Conservation (phyloP, 257 asterid genomes). For the Nicotiana obtusifolia region DNA sequence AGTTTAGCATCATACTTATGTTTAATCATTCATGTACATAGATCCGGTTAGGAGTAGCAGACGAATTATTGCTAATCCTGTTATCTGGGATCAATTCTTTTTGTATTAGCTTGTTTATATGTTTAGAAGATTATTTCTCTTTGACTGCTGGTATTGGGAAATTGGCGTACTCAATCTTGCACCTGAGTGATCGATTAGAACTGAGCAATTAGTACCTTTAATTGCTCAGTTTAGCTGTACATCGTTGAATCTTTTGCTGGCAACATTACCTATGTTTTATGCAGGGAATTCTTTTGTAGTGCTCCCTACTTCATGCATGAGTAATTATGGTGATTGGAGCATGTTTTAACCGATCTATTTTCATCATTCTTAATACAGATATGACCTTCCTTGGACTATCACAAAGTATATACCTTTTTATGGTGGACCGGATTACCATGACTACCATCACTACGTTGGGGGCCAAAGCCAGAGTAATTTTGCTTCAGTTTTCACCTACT, state of each 20-base stretch:
- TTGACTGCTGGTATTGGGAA: not conserved
- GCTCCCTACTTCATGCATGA: not conserved
- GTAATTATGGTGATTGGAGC: not conserved
- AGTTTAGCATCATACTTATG: not conserved
- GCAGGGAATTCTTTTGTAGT: not conserved
- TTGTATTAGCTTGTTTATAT: not conserved
- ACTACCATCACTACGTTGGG: constrained; percentile 98
- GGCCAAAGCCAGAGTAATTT: constrained; percentile 96
- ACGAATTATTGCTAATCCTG: not conserved
- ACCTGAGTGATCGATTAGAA: not conserved
- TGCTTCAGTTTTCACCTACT: constrained; percentile 96
- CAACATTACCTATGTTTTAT: not conserved
- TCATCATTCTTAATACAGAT: constrained; percentile 36
- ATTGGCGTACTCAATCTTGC: not conserved
- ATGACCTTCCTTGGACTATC: constrained; percentile 89
- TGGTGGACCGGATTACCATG: constrained; percentile 97
- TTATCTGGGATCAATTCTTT: not conserved
- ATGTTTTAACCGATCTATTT: constrained; percentile 1
- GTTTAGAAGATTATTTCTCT: not conserved
- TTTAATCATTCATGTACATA: not conserved
- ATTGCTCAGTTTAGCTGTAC: not conserved
- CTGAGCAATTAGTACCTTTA: not conserved
- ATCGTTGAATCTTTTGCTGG: not conserved
- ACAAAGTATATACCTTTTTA: constrained; percentile 91
- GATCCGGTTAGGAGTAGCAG: not conserved